Conservation (phyloP, 495 filamentous ascomycete species). For the Hypoxylon subgilvum region DNA sequence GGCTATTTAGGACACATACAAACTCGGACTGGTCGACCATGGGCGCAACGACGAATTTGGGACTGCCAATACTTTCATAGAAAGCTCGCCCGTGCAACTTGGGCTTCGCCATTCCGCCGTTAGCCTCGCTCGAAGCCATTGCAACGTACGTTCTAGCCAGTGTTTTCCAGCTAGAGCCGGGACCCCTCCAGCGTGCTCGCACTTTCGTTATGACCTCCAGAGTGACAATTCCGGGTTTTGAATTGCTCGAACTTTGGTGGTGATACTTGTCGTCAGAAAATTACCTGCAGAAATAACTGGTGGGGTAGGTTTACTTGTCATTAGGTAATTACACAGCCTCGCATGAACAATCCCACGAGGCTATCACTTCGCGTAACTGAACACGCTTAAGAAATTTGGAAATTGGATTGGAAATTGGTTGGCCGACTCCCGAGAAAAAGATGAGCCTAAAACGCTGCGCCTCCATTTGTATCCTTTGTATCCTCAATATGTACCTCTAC, state of each 20-base stretch:
- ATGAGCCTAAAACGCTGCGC: conserved; percentile 21
- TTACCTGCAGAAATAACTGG: background rate
- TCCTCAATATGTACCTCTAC: conserved; percentile 29
- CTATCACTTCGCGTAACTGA: background rate
- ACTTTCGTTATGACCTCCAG: conserved; percentile 21
- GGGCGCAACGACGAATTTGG: conserved; percentile 87
- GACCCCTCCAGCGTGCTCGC: conserved; percentile 17
- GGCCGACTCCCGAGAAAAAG: conserved; percentile 1
- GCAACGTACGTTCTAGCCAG: conserved; percentile 12
- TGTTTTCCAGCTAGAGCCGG: conserved; percentile 22
- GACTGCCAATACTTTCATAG: conserved; percentile 90
- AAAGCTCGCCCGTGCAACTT: conserved; percentile 87
- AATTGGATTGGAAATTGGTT: background rate
- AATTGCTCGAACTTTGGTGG: background rate
- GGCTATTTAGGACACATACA: conserved; percentile 58
- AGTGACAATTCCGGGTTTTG: background rate
- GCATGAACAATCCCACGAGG: background rate
- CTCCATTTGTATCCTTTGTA: conserved; percentile 1
- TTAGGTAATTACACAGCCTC: background rate
- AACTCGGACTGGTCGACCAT: conserved; percentile 99
- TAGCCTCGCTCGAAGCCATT: conserved; percentile 20
- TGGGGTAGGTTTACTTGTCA: background rate
- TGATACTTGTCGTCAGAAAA: background rate
- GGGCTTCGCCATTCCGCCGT: conserved; percentile 32
- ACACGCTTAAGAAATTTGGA: too few relatives aligned